phyloP scores from a whole-genome alignment of 768 basidiomycete species.

The Sistotremastrum suecicum region DNA sequence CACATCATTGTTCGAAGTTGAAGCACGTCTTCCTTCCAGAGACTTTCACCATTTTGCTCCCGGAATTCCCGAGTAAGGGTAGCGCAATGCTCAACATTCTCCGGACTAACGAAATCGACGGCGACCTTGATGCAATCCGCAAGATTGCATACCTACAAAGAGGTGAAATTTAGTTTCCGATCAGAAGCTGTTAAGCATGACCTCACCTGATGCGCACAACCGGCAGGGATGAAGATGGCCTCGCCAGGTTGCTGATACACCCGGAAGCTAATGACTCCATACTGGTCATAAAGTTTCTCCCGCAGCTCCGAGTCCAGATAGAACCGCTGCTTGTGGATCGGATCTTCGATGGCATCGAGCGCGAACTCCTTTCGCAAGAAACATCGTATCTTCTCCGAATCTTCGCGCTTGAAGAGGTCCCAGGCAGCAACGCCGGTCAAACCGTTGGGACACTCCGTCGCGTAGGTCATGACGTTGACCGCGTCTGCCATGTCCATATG shows the following conservation, averaged over 20 bases:
- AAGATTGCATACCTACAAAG: constrained; percentile 67
- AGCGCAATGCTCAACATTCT: constrained; percentile 81
- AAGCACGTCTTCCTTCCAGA: constrained; percentile 91
- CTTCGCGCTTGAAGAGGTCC: constrained; percentile 79
- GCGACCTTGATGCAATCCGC: constrained; percentile 96
- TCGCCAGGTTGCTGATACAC: constrained; percentile 87
- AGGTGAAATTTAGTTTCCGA: not conserved
- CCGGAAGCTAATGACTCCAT: constrained; percentile 64
- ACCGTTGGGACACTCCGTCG: constrained; percentile 36
- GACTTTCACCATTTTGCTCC: constrained; percentile 73
- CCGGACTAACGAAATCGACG: constrained; percentile 86
- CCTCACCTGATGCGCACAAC: constrained; percentile 77
- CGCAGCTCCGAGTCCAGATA: constrained; percentile 65
- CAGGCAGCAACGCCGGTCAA: constrained; percentile 72
- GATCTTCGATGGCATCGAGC: constrained; percentile 46
- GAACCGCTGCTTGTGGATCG: constrained; percentile 82
- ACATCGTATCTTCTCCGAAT: constrained; percentile 59
- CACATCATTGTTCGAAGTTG: constrained; percentile 89
- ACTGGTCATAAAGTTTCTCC: constrained; percentile 48
- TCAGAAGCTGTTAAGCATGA: not conserved
- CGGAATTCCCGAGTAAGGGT: constrained; percentile 79
- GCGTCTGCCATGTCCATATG: constrained; percentile 97
- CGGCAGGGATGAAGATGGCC: constrained; percentile 91
- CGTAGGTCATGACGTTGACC: constrained; percentile 79
- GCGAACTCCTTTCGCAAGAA: constrained; percentile 58